Evolutionary conservation across 1,284 basidiomycete species (phyloP).

Genomic region (Melampsora americana): DNA sequence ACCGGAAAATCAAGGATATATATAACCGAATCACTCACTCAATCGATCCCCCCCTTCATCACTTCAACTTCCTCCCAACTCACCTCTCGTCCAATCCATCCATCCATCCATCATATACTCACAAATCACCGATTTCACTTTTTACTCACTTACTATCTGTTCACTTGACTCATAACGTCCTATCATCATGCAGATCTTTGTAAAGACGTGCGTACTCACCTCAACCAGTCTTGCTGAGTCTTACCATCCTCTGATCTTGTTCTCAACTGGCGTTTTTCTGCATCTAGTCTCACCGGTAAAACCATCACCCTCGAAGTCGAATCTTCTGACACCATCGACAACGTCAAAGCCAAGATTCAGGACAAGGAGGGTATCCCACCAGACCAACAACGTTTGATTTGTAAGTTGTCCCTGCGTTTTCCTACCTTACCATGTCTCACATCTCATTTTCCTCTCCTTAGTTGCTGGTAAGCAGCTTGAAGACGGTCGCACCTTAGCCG

Average conservation of each 20-base stretch:
- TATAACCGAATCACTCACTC: too few relatives aligned
- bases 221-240: too few relatives aligned
- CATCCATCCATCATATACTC: background rate
- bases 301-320: slow-evolving; percentile 63
- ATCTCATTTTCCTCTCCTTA: background rate
- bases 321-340: slow-evolving; percentile 64
- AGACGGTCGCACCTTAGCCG: slow-evolving; percentile 56
- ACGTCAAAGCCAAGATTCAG: slow-evolving; percentile 62
- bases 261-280: too few relatives aligned
- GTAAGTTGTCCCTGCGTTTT: too few relatives aligned
- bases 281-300: slow-evolving; percentile 34
- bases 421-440: background rate
- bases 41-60: background rate
- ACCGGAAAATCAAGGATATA: too few relatives aligned
- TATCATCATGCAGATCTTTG: slow-evolving; percentile 76
- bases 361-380: slow-evolving; percentile 69
- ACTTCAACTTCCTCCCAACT: background rate
- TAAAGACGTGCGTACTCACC: slow-evolving; percentile 70
- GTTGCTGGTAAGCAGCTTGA: slow-evolving; percentile 58
- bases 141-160: background rate
- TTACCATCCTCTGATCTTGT: too few relatives aligned
- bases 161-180: background rate
- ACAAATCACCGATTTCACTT: background rate
- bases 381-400: slow-evolving; percentile 58
- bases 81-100: background rate